Percentiles rank a stretch among this genome's conserved stretches.
phyloP scores from a whole-genome alignment of 441 rosid species.

The Dalechampia spathulata region DNA sequence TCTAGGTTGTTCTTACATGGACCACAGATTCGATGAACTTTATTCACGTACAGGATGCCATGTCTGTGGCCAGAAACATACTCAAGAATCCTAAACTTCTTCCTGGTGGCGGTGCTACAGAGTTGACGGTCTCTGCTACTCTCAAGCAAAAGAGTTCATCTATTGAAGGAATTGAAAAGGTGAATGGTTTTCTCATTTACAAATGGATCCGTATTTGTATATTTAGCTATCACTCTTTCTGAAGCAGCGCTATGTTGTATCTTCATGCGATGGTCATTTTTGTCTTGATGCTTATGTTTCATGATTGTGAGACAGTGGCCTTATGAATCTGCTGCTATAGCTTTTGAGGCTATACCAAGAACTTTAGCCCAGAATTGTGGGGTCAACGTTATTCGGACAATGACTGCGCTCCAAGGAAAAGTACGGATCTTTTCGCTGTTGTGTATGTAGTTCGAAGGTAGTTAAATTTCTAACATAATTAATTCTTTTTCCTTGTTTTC shows the following conservation, averaged over 20 bases:
- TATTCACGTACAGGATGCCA: conserved; percentile 58
- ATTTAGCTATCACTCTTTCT: background rate
- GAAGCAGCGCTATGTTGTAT: background rate
- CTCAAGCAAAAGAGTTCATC: conserved; percentile 86
- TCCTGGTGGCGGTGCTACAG: conserved; percentile 93
- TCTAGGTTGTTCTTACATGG: background rate
- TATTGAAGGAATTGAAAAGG: conserved; percentile 91
- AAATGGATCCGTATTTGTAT: background rate
- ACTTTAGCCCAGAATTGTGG: conserved; percentile 95
- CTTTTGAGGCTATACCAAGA: conserved; percentile 91
- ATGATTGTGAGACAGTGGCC: conserved; percentile 62
- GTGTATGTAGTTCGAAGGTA: background rate
- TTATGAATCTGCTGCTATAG: conserved; percentile 92
- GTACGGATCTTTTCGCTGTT: conserved; percentile 21
- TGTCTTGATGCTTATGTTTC: background rate
- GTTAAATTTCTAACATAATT: background rate
- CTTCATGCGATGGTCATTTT: background rate
- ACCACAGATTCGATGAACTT: background rate
- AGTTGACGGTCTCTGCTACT: conserved; percentile 79
- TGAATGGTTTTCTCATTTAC: conserved; percentile 11
- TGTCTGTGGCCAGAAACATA: conserved; percentile 94
- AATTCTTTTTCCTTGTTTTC: background rate
- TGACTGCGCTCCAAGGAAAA: conserved; percentile 92
- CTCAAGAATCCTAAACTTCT: conserved; percentile 92
- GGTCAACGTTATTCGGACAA: conserved; percentile 82